Evolutionary conservation across 306 rosid genomes (phyloP), one percentile per base, ranked within the genome.

Genomic region (Acmispon strigosus): DNA sequence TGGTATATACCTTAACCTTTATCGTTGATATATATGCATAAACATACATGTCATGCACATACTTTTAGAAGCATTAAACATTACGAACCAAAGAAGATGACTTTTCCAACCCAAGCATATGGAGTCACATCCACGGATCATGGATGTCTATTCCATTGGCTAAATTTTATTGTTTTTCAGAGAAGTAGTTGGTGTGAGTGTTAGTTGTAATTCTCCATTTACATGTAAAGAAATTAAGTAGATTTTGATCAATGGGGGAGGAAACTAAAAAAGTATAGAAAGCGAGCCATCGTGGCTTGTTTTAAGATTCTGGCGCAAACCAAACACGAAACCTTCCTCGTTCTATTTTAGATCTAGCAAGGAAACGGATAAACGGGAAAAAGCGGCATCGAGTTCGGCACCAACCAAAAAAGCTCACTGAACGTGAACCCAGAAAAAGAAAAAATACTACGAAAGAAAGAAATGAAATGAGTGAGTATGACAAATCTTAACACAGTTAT

Each of bases 301-400:
- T 75, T 74, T 54, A 4, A 54, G 77, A 69, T 79, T 78, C 64
- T 76, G 76, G 88, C 27, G 59, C 52, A 86, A 22, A 58, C 78
- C 83, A 64, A 78, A 80, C 86, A 91, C 87, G 95, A 81, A 86
- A 88, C 82, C 90, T 78, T 63, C 34, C 14, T 82, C 42, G 61
- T 69, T 66, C 68, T 67, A 73, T 75, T 32, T 67, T 86, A 56
- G 71, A 83, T 85, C 95, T 86, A 89, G 92, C 92, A 87, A 83
- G 89, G 59, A 62, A 83, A 81, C 90, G 84, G 88, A 83, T 80
- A 88, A 86, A 67, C 86, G 62, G 96, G 89, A 82, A 80, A 89
- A 87, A 81, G 88, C 51, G 70, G 81, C 86, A 86, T 86, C 89
- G 90, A 92, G 90, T 84, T 83, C 92, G 79, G 73, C 83, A 81